These are phyloP conservation scores for Sphaerulina musiva DNA, from an alignment of 2,329 filamentous ascomycete genomes.

Conservation along the genomic window DNA sequence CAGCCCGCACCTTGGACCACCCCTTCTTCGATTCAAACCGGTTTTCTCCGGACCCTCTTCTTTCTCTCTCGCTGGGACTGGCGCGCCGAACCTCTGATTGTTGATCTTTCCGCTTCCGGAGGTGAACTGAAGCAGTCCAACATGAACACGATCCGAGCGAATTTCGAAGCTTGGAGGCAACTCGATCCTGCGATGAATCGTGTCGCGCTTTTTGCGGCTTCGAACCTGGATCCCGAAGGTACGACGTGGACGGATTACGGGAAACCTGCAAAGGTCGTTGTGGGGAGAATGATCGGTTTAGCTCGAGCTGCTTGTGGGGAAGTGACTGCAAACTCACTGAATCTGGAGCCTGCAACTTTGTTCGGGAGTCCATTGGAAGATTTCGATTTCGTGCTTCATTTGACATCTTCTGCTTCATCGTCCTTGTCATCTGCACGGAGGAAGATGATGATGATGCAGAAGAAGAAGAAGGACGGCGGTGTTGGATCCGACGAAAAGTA, in stretches of 20 bases:
- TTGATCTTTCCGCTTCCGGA: constrained; percentile 53
- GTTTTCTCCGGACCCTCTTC: constrained; percentile 72
- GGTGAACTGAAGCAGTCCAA: constrained; percentile 52
- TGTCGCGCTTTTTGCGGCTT: constrained; percentile 72
- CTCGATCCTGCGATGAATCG: constrained; percentile 85
- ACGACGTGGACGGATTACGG: constrained; percentile 67
- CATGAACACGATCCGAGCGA: constrained; percentile 56
- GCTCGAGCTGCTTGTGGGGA: constrained; percentile 67
- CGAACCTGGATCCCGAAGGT: constrained; percentile 69
- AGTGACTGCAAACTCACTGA: constrained; percentile 28
- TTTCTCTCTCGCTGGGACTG: constrained; percentile 89
- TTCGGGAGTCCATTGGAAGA: constrained; percentile 69
- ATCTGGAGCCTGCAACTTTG: constrained; percentile 49
- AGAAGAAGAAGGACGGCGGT: constrained; percentile 26
- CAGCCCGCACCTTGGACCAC: constrained; percentile 72
- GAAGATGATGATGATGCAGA: constrained; percentile 12
- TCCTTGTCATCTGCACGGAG: too few relatives aligned
- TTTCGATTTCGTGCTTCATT: constrained; percentile 78
- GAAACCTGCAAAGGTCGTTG: constrained; percentile 71
- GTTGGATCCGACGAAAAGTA: constrained; percentile 50
- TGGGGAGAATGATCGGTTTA: constrained; percentile 72
- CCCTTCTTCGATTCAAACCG: constrained; percentile 70
- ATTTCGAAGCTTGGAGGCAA: constrained; percentile 77
- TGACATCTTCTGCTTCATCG: constrained; percentile 46
- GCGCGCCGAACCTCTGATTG: constrained; percentile 71